Evolutionary conservation across 2,329 filamentous ascomycete genomes (phyloP).

Genomic region (Pseudocercospora crystallina): DNA sequence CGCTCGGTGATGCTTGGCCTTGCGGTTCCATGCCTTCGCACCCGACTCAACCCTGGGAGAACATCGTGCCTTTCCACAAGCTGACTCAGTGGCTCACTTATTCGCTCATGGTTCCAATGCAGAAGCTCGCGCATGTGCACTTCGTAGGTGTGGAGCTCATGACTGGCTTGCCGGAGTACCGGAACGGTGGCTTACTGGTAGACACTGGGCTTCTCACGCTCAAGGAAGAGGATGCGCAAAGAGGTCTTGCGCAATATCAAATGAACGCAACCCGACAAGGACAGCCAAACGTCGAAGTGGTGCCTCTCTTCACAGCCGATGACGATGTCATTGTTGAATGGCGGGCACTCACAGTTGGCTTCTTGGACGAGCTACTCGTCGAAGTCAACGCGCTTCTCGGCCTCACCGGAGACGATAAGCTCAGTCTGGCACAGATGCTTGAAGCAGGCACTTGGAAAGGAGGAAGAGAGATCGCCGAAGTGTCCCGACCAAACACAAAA

Average conservation of each 20-base stretch:
- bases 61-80: constrained; percentile 89
- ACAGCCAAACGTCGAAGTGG: constrained; percentile 69
- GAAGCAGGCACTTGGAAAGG: constrained; percentile 99
- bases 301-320: constrained; percentile 69
- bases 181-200: constrained; percentile 86
- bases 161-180: constrained; percentile 87
- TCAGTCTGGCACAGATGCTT: constrained; percentile 83
- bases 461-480: constrained; percentile 91
- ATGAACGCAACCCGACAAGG: constrained; percentile 72
- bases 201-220: constrained; percentile 79
- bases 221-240: constrained; percentile 66
- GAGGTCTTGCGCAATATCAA: constrained; percentile 68
- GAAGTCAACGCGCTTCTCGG: constrained; percentile 69
- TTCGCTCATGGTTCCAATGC: constrained; percentile 89
- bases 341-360: constrained; percentile 72
- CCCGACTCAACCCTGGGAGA: constrained; percentile 70
- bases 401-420: constrained; percentile 65
- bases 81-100: constrained; percentile 93
- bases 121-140: constrained; percentile 73
- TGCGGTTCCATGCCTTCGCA: constrained; percentile 80
- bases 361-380: constrained; percentile 67
- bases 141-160: constrained; percentile 81
- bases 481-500: constrained; percentile 92
- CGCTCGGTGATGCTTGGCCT: constrained; percentile 92
- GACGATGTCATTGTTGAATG: constrained; percentile 81